phyloP scores from a whole-genome alignment of 73 alveolate genomes.

The Tetrahymena elliotti region DNA sequence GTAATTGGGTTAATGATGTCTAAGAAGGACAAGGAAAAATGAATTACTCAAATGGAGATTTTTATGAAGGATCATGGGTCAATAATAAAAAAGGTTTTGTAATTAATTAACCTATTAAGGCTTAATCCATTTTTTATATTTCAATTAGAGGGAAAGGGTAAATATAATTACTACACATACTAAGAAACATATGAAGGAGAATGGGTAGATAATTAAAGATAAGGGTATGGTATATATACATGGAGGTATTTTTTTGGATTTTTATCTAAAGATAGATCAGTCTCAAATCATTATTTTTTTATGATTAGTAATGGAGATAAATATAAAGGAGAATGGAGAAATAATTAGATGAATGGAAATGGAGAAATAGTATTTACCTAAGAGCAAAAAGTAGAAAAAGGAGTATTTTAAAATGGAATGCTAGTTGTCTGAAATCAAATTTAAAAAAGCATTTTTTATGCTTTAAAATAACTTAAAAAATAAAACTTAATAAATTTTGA shows the following conservation, averaged over 20 bases:
- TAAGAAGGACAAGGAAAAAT: constrained; percentile 28
- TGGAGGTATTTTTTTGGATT: background rate
- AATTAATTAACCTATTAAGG: background rate
- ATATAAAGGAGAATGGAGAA: constrained; percentile 38
- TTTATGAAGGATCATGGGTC: constrained; percentile 64
- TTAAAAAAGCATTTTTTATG: background rate
- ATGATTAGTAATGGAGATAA: constrained; percentile 1
- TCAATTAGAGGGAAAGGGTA: background rate
- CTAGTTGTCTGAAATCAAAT: background rate
- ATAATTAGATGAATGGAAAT: constrained; percentile 24
- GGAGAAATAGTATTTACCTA: constrained; percentile 20
- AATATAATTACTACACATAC: background rate
- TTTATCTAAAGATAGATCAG: background rate
- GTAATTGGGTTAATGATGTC: constrained; percentile 31
- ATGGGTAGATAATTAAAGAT: constrained; percentile 27
- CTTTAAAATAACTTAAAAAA: background rate
- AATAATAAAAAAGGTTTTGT: constrained; percentile 28
- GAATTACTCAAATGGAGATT: constrained; percentile 29
- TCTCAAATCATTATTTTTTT: background rate
- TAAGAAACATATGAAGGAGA: constrained; percentile 41
- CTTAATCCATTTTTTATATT: background rate
- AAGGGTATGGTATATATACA: constrained; percentile 22
- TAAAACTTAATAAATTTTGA: background rate
- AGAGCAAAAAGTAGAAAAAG: constrained; percentile 18
- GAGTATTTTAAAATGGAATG: background rate